phyloP scores from a whole-genome alignment of 192 early-diverging fungal species.

The Coemansia sp. region DNA sequence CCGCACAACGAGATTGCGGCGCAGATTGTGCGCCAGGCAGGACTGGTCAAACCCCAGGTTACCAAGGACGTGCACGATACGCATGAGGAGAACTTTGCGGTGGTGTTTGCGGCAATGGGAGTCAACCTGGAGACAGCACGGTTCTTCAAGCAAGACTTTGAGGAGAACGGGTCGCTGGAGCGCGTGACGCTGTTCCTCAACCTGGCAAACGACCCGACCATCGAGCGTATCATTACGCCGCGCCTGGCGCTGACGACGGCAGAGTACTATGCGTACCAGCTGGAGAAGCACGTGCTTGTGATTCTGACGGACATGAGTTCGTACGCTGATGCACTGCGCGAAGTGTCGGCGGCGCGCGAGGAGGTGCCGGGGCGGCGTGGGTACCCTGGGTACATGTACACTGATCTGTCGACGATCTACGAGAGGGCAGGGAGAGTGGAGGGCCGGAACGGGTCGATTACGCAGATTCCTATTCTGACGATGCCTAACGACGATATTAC shows the following conservation, averaged over 20 bases:
- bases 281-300: conserved; percentile 98
- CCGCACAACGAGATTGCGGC: conserved; percentile 99
- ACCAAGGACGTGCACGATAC: conserved; percentile 92
- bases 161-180: conserved; percentile 99
- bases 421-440: conserved; percentile 98
- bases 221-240: conserved; percentile 99
- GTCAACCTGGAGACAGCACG: conserved; percentile 99
- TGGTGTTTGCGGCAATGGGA: conserved; percentile 99
- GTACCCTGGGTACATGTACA: conserved; percentile 99
- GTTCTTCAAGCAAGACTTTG: conserved; percentile 99
- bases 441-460: conserved; percentile 97
- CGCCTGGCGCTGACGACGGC: conserved; percentile 97
- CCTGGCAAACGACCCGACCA: conserved; percentile 99
- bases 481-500: conserved; percentile 99
- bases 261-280: conserved; percentile 99
- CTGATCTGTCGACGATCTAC: conserved; percentile 99
- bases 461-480: conserved; percentile 99
- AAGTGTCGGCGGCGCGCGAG: conserved; percentile 98
- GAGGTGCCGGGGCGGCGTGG: conserved; percentile 99
- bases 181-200: conserved; percentile 98
- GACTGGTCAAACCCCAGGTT: conserved; percentile 85
- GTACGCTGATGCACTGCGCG: conserved; percentile 99
- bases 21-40: conserved; percentile 99
- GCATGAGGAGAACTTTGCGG: conserved; percentile 99
- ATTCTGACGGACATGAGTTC: conserved; percentile 99